These are phyloP conservation scores for Aspergillus brasiliensis DNA, from an alignment of 2,329 filamentous ascomycete genomes.

Conservation along the genomic window DNA sequence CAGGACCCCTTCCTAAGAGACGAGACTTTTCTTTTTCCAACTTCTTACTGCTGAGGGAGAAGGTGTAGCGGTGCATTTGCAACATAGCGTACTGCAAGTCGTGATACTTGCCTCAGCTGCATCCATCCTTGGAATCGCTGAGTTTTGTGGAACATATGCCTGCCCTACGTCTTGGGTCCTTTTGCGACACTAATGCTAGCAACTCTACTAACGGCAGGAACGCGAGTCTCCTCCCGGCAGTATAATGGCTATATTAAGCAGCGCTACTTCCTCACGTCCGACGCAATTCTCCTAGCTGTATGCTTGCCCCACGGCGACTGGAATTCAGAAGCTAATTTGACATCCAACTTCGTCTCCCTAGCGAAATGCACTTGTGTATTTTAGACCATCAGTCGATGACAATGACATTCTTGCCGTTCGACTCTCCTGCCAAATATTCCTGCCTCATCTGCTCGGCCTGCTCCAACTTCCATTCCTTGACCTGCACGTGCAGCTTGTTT, in stretches of 20 bases:
- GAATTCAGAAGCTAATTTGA: neutral
- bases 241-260: neutral
- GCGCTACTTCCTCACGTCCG: neutral
- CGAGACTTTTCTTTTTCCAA: too few species aligned
- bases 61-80: too few species aligned
- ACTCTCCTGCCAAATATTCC: slow-evolving; percentile 13
- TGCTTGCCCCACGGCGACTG: neutral
- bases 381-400: neutral
- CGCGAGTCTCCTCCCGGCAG: too few species aligned
- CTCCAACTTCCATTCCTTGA: slow-evolving; percentile 19
- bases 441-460: slow-evolving; percentile 18
- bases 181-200: too few species aligned
- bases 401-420: neutral
- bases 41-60: too few species aligned
- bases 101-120: too few species aligned
- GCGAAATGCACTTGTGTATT: neutral
- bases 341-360: neutral
- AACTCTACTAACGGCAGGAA: too few species aligned
- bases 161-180: too few species aligned
- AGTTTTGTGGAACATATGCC: too few species aligned
- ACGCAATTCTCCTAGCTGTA: neutral
- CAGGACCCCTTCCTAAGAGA: too few species aligned
- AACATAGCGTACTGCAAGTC: too few species aligned
- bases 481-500: slow-evolving; percentile 12
- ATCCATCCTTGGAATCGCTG: too few species aligned